A percentile compares a stretch with the other conserved stretches of the same genome.
Evolutionary conservation across 192 early-diverging fungal species (phyloP).

Genomic region (Podila clonocystis): DNA sequence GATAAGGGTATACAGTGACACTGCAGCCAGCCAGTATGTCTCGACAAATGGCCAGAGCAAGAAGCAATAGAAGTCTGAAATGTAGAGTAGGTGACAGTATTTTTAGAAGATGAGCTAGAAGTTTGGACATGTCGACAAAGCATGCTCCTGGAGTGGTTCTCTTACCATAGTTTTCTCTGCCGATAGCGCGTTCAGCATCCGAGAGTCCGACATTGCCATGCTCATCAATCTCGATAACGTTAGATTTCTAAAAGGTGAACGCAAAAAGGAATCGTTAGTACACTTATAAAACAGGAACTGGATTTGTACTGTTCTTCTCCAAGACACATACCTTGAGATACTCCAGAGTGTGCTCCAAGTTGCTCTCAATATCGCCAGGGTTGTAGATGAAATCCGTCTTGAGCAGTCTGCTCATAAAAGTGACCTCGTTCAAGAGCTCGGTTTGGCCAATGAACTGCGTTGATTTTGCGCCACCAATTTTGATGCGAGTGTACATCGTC

Average conservation of each 20-base stretch:
- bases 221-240: slow-evolving; percentile 57
- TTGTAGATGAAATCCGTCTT: slow-evolving; percentile 86
- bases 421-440: slow-evolving; percentile 69
- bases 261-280: background rate
- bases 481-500: slow-evolving; percentile 81
- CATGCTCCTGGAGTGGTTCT: background rate
- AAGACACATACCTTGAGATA: slow-evolving; percentile 55
- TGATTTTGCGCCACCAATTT: slow-evolving; percentile 78
- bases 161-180: slow-evolving; percentile 72
- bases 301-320: too few species aligned
- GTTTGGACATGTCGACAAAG: background rate
- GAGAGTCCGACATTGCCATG: slow-evolving; percentile 62
- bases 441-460: slow-evolving; percentile 67
- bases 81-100: background rate
- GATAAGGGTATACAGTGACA: slow-evolving; percentile 56
- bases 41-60: slow-evolving; percentile 91
- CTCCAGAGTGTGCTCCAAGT: slow-evolving; percentile 68
- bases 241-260: slow-evolving; percentile 41
- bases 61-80: slow-evolving; percentile 82
- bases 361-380: slow-evolving; percentile 74
- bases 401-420: slow-evolving; percentile 79
- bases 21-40: slow-evolving; percentile 84
- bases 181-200: slow-evolving; percentile 59
- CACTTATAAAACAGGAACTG: too few species aligned
- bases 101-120: background rate